Conservation (phyloP, 2,329 filamentous ascomycete genomes). For the Tolypocladium cylindrosporum region DNA sequence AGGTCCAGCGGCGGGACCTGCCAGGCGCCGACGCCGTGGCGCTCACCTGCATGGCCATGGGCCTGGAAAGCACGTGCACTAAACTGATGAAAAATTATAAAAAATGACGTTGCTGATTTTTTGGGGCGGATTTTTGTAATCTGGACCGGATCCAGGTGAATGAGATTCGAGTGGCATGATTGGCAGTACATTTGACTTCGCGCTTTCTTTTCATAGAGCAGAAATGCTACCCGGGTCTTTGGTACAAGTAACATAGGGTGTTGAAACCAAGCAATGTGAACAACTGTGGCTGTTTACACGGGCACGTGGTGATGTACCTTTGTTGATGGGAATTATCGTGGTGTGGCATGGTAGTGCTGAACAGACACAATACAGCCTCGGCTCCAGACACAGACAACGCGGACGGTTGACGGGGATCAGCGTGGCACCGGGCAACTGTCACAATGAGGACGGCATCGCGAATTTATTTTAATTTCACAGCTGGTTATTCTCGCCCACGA, state of each 20-base stretch:
- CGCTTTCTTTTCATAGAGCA: slow-evolving; percentile 22
- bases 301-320: no score
- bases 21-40: slow-evolving; percentile 15
- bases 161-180: slow-evolving; percentile 19
- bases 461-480: background rate
- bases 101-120: slow-evolving; percentile 9
- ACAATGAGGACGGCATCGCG: background rate
- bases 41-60: slow-evolving; percentile 29
- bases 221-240: slow-evolving; percentile 20
- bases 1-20: slow-evolving; percentile 6
- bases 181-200: slow-evolving; percentile 23
- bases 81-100: slow-evolving; percentile 4
- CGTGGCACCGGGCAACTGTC: background rate
- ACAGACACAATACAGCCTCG: background rate
- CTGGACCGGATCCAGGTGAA: slow-evolving; percentile 26
- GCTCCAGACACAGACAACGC: background rate
- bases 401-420: background rate
- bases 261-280: slow-evolving; percentile 8
- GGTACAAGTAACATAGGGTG: slow-evolving; percentile 18
- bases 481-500: background rate
- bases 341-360: background rate
- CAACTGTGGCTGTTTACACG: background rate
- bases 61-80: slow-evolving; percentile 16
- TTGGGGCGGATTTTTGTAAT: slow-evolving; percentile 11
- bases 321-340: background rate